These are phyloP conservation scores for Periconia digitata DNA, from an alignment of 2,329 filamentous ascomycete species.

Conservation along the genomic window DNA sequence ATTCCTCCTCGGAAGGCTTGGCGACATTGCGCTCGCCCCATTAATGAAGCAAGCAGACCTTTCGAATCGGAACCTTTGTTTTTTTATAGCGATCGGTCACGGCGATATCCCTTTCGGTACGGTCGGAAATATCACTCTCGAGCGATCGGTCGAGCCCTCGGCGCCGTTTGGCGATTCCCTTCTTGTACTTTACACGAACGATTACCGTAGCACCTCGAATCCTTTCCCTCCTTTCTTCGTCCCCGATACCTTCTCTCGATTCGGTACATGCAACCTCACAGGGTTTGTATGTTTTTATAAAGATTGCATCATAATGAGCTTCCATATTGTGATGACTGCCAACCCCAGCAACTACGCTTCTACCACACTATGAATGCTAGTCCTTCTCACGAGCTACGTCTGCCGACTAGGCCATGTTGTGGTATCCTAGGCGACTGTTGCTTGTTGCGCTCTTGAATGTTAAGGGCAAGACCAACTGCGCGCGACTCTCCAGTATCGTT, in stretches of 20 bases:
- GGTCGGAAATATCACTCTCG: conserved; percentile 28
- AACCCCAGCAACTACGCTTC: background rate
- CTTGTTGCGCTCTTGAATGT: too few relatives aligned
- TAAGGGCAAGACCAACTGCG: too few relatives aligned
- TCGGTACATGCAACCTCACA: background rate
- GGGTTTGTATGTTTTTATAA: background rate
- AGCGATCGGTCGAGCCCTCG: conserved; percentile 28
- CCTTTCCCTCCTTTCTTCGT: conserved; percentile 11
- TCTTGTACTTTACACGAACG: conserved; percentile 43
- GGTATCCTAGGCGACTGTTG: too few relatives aligned
- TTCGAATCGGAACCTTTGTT: conserved; percentile 33
- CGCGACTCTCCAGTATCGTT: too few relatives aligned
- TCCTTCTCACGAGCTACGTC: too few relatives aligned
- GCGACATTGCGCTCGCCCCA: conserved; percentile 27
- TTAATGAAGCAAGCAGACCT: conserved; percentile 42
- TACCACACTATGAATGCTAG: too few relatives aligned
- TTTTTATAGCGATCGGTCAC: conserved; percentile 36
- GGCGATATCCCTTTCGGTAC: conserved; percentile 38
- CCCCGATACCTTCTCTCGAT: background rate
- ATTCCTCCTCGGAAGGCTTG: conserved; percentile 25
- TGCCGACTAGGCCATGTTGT: too few relatives aligned
- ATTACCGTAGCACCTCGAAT: conserved; percentile 36
- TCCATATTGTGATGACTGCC: too few relatives aligned
- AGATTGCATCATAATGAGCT: background rate
- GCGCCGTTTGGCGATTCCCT: conserved; percentile 32